Percentiles rank a stretch among this genome's conserved stretches.
Evolutionary conservation across 495 filamentous ascomycete genomes (phyloP).

Genomic region (Penicillium verhagenii): DNA sequence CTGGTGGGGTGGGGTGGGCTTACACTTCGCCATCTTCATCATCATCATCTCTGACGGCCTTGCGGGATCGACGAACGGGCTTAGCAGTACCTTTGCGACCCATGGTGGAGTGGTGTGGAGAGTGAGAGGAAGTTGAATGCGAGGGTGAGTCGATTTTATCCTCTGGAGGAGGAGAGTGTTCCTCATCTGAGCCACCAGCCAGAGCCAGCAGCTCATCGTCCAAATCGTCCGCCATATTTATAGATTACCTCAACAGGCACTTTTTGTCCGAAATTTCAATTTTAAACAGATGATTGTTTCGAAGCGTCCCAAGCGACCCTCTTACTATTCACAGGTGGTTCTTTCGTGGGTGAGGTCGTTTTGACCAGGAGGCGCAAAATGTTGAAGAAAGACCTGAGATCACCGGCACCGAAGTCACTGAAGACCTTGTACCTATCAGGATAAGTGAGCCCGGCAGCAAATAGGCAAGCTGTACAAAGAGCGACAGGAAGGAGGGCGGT

Average conservation of each 20-base stretch:
- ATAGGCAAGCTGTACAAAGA: slow-evolving; percentile 8
- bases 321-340: background rate
- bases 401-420: background rate
- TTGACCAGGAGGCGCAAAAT: slow-evolving; percentile 20
- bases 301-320: background rate
- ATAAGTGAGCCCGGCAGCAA: background rate
- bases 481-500: background rate
- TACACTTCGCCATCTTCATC: slow-evolving; percentile 85
- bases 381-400: background rate
- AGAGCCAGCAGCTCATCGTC: slow-evolving; percentile 88
- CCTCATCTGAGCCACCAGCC: slow-evolving; percentile 67
- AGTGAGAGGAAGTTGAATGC: slow-evolving; percentile 36
- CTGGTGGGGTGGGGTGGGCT: slow-evolving; percentile 44
- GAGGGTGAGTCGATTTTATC: slow-evolving; percentile 34
- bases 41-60: slow-evolving; percentile 58
- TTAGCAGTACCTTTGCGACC: slow-evolving; percentile 51
- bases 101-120: slow-evolving; percentile 32
- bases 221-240: slow-evolving; percentile 63
- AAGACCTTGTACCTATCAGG: background rate
- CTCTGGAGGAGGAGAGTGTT: slow-evolving; percentile 42
- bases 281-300: background rate
- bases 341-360: background rate
- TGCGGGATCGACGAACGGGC: slow-evolving; percentile 41
- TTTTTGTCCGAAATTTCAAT: background rate
- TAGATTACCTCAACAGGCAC: slow-evolving; percentile 10